Evolutionary conservation across 345 rosid species (phyloP), one percentile per base, ranked within the genome.

Genomic region (Atalantia buxifolia): DNA sequence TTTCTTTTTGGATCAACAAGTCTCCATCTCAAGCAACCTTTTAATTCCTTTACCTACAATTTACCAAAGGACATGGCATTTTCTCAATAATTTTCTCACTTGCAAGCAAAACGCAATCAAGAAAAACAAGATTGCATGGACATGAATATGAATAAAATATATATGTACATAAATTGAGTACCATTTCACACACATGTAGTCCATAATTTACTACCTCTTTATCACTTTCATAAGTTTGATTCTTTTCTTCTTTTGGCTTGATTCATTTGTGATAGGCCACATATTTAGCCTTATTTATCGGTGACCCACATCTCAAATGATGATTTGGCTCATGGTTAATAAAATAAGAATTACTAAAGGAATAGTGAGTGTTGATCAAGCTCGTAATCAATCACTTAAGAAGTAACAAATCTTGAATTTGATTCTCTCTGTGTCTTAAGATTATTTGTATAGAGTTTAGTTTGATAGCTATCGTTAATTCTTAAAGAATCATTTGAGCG

Each of bases 1-100:
- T 33, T 25, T 70, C 76, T 75, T 77, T 78, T 70, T 68, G 33
- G 30, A 74, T 66, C 71, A 66, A 67, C 70, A 67, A 60, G 79
- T 79, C 85, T 78, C 77, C 64, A 40, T 53, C 86, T 77, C 79
- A 86, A 83, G 87, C 86, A 81, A 80, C 71, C 83, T 68, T 75
- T 77, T 53, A 27, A 75, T 77, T 78, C 36, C 81, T 81, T 78
- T 75, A 27, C 76, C 81, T 62, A 61, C 65, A 81, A 81, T 75
- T 76, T 50, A 40, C 69, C 64, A 66, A 71, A 21, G 55, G 2
- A 12, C n/a, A 40, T 8, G n/a, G 70, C 27, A 30, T 71, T 53
- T 70, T 28, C 19, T 71, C 40, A 19, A 48, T 1, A 35, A 24
- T 33, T 35, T 66, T 66, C 22, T 66, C 5, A 22, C 27, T 66